A percentile compares a stretch with the other conserved stretches of the same genome.
These are phyloP conservation scores for Wickerhamomyces tratensis DNA, from an alignment of 805 yeast genomes.

Conservation along the genomic window DNA sequence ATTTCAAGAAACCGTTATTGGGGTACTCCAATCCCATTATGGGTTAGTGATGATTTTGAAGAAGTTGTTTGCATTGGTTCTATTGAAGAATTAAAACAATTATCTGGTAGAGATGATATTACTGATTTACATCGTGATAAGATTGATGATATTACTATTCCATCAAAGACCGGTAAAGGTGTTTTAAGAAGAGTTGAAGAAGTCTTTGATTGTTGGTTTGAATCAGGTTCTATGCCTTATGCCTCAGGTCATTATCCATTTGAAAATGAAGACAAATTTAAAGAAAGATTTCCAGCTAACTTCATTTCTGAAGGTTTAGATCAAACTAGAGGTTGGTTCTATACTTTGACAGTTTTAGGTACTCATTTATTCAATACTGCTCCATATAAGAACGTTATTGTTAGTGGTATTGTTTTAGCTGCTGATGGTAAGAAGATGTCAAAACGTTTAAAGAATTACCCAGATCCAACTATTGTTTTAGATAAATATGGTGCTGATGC, in stretches of 20 bases:
- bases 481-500: constrained; percentile 97
- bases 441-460: constrained; percentile 94
- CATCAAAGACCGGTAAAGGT: constrained; percentile 86
- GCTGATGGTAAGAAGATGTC: constrained; percentile 99
- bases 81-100: constrained; percentile 71
- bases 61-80: constrained; percentile 94
- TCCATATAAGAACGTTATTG: constrained; percentile 93
- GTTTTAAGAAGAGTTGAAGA: constrained; percentile 84
- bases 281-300: constrained; percentile 84
- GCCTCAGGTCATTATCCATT: constrained; percentile 97
- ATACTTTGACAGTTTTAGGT: constrained; percentile 91
- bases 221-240: constrained; percentile 98
- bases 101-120: constrained; percentile 74
- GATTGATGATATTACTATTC: constrained; percentile 88
- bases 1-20: constrained; percentile 97
- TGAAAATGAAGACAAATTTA: constrained; percentile 67
- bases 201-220: constrained; percentile 99
- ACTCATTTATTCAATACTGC: constrained; percentile 87
- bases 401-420: constrained; percentile 92
- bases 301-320: constrained; percentile 98
- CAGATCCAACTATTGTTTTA: constrained; percentile 81
- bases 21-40: constrained; percentile 99
- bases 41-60: constrained; percentile 91
- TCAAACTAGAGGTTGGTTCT: constrained; percentile 99
- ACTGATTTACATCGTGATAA: constrained; percentile 90